Base-by-base conservation (phyloP, 306 rosid species). In the Cicer bijugum region DNA sequence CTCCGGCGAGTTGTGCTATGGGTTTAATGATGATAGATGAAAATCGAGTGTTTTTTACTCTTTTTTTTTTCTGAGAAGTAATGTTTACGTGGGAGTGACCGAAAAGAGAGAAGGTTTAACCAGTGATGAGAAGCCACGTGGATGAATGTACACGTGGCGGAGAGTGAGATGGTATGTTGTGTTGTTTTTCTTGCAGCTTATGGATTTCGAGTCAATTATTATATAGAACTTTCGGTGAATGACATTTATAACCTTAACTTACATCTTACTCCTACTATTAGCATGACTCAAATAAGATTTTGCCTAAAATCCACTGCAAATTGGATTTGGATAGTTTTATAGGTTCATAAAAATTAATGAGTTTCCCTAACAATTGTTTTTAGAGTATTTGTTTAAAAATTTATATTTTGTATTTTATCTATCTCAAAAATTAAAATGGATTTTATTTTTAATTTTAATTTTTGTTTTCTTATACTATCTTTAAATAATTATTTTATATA, bases 1-100 rank as follows among this genome's bases (percentile, higher is more conserved):
- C 77, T 77, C 80, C 56, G 60, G 74, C 12, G 57, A 46, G 28
- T 16, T 33, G 78, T 17, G 81, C 38, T 28, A 28, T 9, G 64
- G 69, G 62, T 15, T 38, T 68, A 69, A 28, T 23, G 69, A 7
- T 59, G 57, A 9, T 6, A 53, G 47, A 20, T 39, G 37, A 20
- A 20, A 75, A 65, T n/a, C 19, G 12, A 8, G 70, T 12, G 7
- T 55, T 43, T 10, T 55, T 43, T 10, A 12, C n/a, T 7, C 23
- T 52, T 16, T 44, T 43, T n/a, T 55, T 45, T 1, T 8, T 14
- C 7, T 4, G 19, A 14, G 62, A 40, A 47, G 71, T 69, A 52
- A 69, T 17, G 82, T 78, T 79, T 79, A 83, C 84, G 89, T 88
- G 83, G 85, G 65, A 74, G 78, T 44, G 51, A 69, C 66, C 43